A percentile compares a stretch with the other conserved stretches of the same genome.
These are phyloP conservation scores for Carnegiea gigantea DNA, from an alignment of 179 eudicot genomes.

Conservation along the genomic window DNA sequence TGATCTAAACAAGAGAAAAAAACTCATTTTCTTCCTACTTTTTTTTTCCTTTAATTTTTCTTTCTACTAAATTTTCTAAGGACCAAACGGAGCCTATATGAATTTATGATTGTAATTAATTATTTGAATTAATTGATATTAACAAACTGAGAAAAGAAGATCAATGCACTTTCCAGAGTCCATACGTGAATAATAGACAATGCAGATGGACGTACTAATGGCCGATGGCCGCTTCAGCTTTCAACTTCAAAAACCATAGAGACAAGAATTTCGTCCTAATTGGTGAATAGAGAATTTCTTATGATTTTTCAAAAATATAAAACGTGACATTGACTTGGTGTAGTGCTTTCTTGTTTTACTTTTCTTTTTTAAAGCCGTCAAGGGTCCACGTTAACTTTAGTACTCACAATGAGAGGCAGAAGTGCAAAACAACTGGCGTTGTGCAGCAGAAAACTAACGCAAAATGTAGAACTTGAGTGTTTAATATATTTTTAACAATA, in stretches of 20 bases:
- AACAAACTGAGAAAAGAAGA: not conserved
- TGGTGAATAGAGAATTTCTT: not conserved
- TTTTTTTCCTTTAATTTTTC: too few relatives aligned
- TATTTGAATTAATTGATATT: not conserved
- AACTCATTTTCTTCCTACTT: too few relatives aligned
- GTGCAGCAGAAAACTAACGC: too few relatives aligned
- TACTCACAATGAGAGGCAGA: too few relatives aligned
- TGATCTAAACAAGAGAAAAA: too few relatives aligned
- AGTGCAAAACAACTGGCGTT: too few relatives aligned
- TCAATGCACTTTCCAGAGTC: not conserved
- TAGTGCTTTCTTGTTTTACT: not conserved
- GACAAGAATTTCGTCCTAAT: not conserved
- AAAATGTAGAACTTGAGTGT: too few relatives aligned
- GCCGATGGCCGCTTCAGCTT: not conserved
- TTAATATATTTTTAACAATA: too few relatives aligned
- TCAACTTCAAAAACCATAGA: not conserved
- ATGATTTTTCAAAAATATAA: too few relatives aligned
- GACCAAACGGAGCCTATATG: too few relatives aligned
- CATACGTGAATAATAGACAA: not conserved
- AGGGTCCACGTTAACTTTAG: not conserved
- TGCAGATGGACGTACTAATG: not conserved
- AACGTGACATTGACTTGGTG: not conserved
- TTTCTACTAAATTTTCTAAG: too few relatives aligned
- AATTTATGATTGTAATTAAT: not conserved
- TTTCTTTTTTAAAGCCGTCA: not conserved